Evolutionary conservation across 148 eudicot genomes (phyloP), one percentile per base, ranked within the genome.

Genomic region (Euryodendron excelsum): DNA sequence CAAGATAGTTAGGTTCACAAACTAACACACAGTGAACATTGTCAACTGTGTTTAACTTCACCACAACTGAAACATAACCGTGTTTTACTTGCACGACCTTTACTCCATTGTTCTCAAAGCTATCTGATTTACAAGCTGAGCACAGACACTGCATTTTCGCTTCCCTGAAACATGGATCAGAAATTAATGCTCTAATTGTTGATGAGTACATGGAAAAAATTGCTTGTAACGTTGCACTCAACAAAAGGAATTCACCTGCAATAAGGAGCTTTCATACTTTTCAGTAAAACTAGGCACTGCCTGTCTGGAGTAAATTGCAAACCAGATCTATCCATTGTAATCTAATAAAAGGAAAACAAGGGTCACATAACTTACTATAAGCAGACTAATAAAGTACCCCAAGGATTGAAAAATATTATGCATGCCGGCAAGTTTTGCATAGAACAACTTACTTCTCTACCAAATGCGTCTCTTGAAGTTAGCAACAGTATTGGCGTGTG

Each of bases 291-390:
- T 50, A 96, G 90, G 65, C 84, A 80, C 68, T 83, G 82, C 27
- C 88, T 94, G 84, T 89, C 90, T 78, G 98, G 97, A 60, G 97
- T 87, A 67, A 96, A 85, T 78, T 93, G 93, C 81, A 96, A 70
- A 78, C 88, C 82, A 75, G 86, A 80, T 56, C 83, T 89, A 73
- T 87, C 94, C 69, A 82, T 60, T 79, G 87, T 79, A 84, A 89
- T 85, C 99, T 96, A 84, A 84, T 73, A 69, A 82, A 48, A 44
- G 5, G 64, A 74, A 41, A 59, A 53, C 30, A 68, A 9, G 36
- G 39, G 60, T 83, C 77, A 83, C 60, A 39, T 31, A 74, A 74
- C 52, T 53, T 68, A 37, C 8, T 75, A 63, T 60, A 80, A 79
- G 78, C 39, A 23, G 70, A 55, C 59, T n/a, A 25, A 52, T 34